Base-by-base conservation (phyloP, 306 rosid genomes). In the Vicia faba region DNA sequence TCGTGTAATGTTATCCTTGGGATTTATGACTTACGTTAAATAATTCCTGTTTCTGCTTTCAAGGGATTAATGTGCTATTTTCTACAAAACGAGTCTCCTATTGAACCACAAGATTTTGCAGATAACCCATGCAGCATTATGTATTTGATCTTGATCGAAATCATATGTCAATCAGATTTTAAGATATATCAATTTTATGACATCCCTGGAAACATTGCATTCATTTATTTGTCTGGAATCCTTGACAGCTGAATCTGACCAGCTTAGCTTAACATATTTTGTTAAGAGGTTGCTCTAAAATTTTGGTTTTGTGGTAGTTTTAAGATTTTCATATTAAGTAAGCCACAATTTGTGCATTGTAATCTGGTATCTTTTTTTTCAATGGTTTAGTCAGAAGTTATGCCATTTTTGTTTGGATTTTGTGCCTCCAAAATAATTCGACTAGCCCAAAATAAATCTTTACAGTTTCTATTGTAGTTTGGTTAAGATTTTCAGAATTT, bases 361-460 rank as follows among this genome's bases (percentile, higher is more conserved):
- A 20, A 7, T 70, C 19, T 15, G 23, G 13, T 46, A 36, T 71
- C 64, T 77, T 19, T 1, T 11, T 43, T 60, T 50, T 33, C 41
- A 40, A 20, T 61, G 10, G 68, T 64, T 46, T 20, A 56, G 48
- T 14, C 54, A 33, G 72, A 18, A 18, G 29, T 8, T 11, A 33
- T 45, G 43, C 35, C 7, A 14, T 65, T 23, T 45, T 54, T 74
- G 53, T 46, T 64, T 74, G n/a, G 53, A 45, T 14, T 74, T 74
- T 44, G 72, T 16, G 19, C 41, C 43, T 65, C 20, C 44, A 56
- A 54, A 54, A 43, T 45, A 62, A 61, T 49, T 13, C 3, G 6
- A n/a, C 5, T 13, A 4, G 63, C 31, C 57, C 28, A 43, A 41
- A 64, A n/a, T 55, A 11, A 18, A 44, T 73, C 50, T 25, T 16